These are phyloP conservation scores for Epichloe glyceriae DNA, from an alignment of 2,329 filamentous ascomycete genomes.

Conservation along the genomic window DNA sequence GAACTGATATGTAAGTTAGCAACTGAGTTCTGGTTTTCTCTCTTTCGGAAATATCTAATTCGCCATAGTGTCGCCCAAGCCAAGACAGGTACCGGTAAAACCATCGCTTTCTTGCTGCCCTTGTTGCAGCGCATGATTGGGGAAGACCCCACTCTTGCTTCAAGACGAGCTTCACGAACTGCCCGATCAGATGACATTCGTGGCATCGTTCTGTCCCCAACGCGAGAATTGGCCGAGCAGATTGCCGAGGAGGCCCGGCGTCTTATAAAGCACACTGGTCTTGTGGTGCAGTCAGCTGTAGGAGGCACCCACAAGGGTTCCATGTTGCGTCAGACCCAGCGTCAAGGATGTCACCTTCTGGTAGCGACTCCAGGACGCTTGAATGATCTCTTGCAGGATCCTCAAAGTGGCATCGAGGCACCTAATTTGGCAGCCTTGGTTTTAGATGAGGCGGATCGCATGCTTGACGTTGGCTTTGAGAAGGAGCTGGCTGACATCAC, in stretches of 20 bases:
- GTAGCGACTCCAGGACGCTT: constrained; percentile 85
- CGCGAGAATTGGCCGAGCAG: constrained; percentile 68
- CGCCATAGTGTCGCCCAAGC: constrained; percentile 69
- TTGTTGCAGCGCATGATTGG: constrained; percentile 66
- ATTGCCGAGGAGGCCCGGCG: constrained; percentile 68
- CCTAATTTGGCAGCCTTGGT: constrained; percentile 83
- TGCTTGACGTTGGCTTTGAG: constrained; percentile 88
- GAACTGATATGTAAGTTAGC: constrained; percentile 62
- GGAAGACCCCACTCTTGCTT: constrained; percentile 47
- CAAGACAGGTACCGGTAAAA: constrained; percentile 95
- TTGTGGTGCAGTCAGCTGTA: constrained; percentile 66
- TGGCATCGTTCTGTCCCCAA: constrained; percentile 64
- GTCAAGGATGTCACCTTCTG: constrained; percentile 73
- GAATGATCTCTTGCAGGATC: constrained; percentile 65
- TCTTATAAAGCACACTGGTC: constrained; percentile 49
- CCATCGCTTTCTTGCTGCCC: constrained; percentile 81
- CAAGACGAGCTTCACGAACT: constrained; percentile 21
- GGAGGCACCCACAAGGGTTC: constrained; percentile 70
- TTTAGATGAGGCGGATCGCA: constrained; percentile 93
- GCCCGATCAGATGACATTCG: constrained; percentile 46
- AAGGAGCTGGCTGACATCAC: constrained; percentile 51
- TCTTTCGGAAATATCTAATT: constrained; percentile 3
- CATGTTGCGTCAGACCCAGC: constrained; percentile 55
- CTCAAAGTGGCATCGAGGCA: constrained; percentile 48
- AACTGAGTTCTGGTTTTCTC: not conserved